Evolutionary conservation across 371 early-diverging fungal genomes (phyloP), one percentile per base, ranked within the genome.

Genomic region (Zancudomyces culisetae): DNA sequence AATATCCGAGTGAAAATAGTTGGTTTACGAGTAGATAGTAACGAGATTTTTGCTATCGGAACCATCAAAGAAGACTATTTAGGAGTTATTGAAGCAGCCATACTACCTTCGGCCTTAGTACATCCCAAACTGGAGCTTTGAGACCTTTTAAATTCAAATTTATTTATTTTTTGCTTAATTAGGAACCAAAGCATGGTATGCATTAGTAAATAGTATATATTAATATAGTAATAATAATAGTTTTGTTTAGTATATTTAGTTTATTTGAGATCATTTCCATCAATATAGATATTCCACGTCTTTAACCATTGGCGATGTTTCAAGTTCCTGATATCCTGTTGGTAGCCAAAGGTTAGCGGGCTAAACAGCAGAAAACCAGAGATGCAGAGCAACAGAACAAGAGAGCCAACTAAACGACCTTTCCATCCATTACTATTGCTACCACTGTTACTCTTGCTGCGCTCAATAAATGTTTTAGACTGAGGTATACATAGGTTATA

Each of bases 1-100:
- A 72, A 79, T 45, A 85, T 98, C 18, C 72, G 98, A 50, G 70
- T 96, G 62, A 87, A 91, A 62, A 83, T 99, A 54, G 83, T 95
- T 20, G 96, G 98, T 40, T 84, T 89, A 19, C 78, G 91, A 59
- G 77, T 89, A 23, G 96, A 98, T 58, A 90, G 91, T 20, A 84
- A 82, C 0, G 90, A 90, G 64, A 90, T 97, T 83, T 82, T 82
- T 70, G 90, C 90, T 19, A 89, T 91, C 55, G 93, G 93, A 23
- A 90, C 91, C 3, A 89, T 96, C 63, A 90, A 88, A 66, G 93
- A 93, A 64, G 96, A 96, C 71, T 92, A 83, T 61, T 68, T 94
- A 39, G 92, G 93, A 50, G 78, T 80, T 10, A 66, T 61, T 39
- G 59, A 71, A 53, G 71, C 49, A 59, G 8, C 6, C 42, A n/a